Evolutionary conservation across 1,284 basidiomycete species (phyloP).

Genomic region (Peniophora sp.): DNA sequence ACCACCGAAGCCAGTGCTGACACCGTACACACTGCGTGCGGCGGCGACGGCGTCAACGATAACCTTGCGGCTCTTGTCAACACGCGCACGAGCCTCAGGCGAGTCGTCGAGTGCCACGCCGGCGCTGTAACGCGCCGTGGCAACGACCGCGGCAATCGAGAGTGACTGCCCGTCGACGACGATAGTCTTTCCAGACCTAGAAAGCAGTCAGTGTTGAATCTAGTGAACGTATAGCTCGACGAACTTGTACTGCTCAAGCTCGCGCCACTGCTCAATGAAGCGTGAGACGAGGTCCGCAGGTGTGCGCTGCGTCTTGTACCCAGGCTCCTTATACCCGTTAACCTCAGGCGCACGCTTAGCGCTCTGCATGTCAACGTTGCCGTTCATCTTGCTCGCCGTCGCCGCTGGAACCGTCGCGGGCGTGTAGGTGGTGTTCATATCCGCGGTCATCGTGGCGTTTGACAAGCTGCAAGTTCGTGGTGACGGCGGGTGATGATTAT

Average conservation of each 20-base stretch:
- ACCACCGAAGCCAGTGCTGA: conserved; percentile 78
- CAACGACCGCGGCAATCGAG: conserved; percentile 67
- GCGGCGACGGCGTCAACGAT: conserved; percentile 62
- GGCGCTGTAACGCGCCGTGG: conserved; percentile 57
- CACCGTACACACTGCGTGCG: conserved; percentile 71
- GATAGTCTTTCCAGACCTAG: conserved; percentile 53
- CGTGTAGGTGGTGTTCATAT: too few relatives aligned
- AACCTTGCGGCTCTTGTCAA: conserved; percentile 52
- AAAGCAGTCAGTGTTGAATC: conserved; percentile 10
- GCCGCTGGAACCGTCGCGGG: too few relatives aligned
- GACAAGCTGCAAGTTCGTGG: too few relatives aligned
- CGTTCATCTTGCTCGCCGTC: too few relatives aligned
- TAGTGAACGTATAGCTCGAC: conserved; percentile 11
- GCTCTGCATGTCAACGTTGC: too few relatives aligned
- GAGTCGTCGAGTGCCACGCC: conserved; percentile 46
- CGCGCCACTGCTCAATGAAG: conserved; percentile 41
- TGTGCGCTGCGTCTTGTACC: conserved; percentile 3
- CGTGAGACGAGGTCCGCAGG: conserved; percentile 24
- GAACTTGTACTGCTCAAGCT: conserved; percentile 49
- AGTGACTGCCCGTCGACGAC: conserved; percentile 63
- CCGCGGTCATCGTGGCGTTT: too few relatives aligned
- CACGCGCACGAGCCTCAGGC: conserved; percentile 35
- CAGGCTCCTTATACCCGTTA: background rate
- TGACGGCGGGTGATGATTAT: too few relatives aligned
- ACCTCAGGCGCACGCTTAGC: too few relatives aligned